phyloP scores from a whole-genome alignment of 352 stramenopile species.

The Pythium sukuiense region DNA sequence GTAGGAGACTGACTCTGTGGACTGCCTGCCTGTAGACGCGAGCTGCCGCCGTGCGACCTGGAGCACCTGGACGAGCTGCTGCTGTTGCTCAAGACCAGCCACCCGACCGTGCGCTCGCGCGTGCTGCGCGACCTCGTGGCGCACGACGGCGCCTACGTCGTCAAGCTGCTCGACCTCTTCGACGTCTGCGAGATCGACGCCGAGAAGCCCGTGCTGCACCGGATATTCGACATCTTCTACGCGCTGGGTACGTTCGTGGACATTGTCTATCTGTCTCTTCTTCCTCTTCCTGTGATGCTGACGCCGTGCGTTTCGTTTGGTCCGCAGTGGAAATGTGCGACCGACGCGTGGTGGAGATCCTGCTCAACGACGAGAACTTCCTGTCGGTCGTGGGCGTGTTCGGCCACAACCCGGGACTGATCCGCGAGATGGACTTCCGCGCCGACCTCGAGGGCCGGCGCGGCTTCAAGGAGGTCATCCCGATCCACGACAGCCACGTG shows the following conservation, averaged over 20 bases:
- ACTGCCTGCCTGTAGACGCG: conserved; percentile 32
- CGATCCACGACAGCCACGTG: conserved; percentile 61
- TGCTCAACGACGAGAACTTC: conserved; percentile 78
- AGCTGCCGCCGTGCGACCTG: conserved; percentile 64
- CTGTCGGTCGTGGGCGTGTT: conserved; percentile 81
- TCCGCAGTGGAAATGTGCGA: conserved; percentile 76
- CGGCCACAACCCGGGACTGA: conserved; percentile 74
- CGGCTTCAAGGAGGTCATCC: conserved; percentile 78
- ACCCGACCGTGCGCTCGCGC: conserved; percentile 52
- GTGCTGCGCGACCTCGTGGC: conserved; percentile 47
- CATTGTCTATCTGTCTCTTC: background rate
- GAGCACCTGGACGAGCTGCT: conserved; percentile 69
- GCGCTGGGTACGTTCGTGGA: conserved; percentile 56
- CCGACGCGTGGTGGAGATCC: conserved; percentile 57
- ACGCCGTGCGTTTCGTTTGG: too few relatives aligned
- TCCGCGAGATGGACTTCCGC: conserved; percentile 77
- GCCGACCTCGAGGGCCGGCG: conserved; percentile 53
- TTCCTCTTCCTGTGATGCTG: conserved; percentile 10
- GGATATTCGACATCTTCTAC: conserved; percentile 80
- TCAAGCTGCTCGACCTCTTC: conserved; percentile 75
- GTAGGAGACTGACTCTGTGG: conserved; percentile 9
- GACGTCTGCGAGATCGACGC: conserved; percentile 67
- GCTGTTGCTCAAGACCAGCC: conserved; percentile 55
- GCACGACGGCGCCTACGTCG: conserved; percentile 67
- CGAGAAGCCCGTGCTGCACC: conserved; percentile 57